Percentiles rank a stretch among this genome's conserved stretches.
Conservation (phyloP, 805 yeast species). For the Ogataea allantospora region DNA sequence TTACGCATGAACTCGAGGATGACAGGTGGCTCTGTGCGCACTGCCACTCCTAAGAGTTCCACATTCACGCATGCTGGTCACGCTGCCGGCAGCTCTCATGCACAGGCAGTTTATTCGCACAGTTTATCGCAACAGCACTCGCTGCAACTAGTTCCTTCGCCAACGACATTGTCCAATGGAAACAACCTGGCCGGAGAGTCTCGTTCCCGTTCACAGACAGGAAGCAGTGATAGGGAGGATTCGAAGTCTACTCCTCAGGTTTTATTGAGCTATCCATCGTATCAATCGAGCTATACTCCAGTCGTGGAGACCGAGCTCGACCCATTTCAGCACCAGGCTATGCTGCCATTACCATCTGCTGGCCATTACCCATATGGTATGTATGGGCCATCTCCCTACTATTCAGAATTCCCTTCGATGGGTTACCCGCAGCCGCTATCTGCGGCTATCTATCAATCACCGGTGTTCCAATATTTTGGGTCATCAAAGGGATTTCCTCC, state of each 20-base stretch:
- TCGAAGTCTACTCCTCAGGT: constrained; percentile 17
- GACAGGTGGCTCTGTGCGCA: constrained; percentile 13
- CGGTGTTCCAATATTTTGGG: constrained; percentile 13
- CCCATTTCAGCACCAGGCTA: constrained; percentile 15
- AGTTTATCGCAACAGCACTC: constrained; percentile 13
- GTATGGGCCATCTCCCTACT: constrained; percentile 23
- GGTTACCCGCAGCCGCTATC: constrained; percentile 17
- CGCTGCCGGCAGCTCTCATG: constrained; percentile 15
- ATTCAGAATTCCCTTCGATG: constrained; percentile 16
- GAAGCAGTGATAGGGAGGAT: constrained; percentile 11
- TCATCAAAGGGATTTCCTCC: constrained; percentile 20
- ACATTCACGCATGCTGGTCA: constrained; percentile 17
- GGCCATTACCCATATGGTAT: constrained; percentile 22
- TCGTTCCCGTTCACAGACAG: constrained; percentile 12
- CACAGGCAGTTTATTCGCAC: constrained; percentile 17
- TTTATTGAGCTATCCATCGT: constrained; percentile 14
- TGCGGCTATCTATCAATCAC: constrained; percentile 16
- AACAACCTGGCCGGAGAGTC: constrained; percentile 10
- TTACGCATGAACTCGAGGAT: constrained; percentile 22
- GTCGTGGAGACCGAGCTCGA: constrained; percentile 21
- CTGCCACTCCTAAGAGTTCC: constrained; percentile 21
- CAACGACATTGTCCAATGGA: constrained; percentile 14
- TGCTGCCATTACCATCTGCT: constrained; percentile 18
- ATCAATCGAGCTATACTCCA: constrained; percentile 14
- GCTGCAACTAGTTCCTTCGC: constrained; percentile 17